Evolutionary conservation across 148 eudicot genomes (phyloP).

Genomic region (Camellia japonica): DNA sequence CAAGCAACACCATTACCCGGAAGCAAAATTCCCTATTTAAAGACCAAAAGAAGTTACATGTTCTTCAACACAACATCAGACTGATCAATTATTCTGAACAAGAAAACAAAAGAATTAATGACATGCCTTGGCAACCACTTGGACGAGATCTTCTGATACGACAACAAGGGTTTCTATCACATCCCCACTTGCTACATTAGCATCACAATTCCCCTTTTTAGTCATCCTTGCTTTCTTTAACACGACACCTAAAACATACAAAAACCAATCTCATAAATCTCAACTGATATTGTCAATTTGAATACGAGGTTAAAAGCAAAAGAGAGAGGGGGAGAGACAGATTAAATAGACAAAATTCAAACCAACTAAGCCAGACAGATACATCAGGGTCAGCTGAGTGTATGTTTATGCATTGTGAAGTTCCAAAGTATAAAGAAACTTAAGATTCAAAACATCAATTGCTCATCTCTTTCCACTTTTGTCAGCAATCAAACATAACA

Average conservation of each 20-base stretch:
- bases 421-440: neutral
- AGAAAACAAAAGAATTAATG: neutral
- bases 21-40: slow-evolving; percentile 50
- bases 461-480: neutral
- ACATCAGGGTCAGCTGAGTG: neutral
- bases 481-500: neutral
- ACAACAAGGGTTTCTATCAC: slow-evolving; percentile 71
- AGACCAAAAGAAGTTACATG: slow-evolving; percentile 10
- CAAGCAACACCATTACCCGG: slow-evolving; percentile 38
- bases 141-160: slow-evolving; percentile 75
- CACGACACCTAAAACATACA: slow-evolving; percentile 53
- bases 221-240: slow-evolving; percentile 81
- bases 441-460: neutral
- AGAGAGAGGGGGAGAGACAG: neutral
- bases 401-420: neutral
- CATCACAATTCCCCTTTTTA: slow-evolving; percentile 55
- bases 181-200: slow-evolving; percentile 52
- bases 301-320: neutral
- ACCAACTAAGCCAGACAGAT: neutral
- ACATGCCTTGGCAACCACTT: slow-evolving; percentile 84
- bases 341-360: slow-evolving; percentile 1
- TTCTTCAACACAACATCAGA: slow-evolving; percentile 3
- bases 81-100: neutral
- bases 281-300: neutral
- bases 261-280: slow-evolving; percentile 4